Evolutionary conservation across 2,329 filamentous ascomycete species (phyloP), one percentile per base, ranked within the genome.

Genomic region (Alternaria alternata): DNA sequence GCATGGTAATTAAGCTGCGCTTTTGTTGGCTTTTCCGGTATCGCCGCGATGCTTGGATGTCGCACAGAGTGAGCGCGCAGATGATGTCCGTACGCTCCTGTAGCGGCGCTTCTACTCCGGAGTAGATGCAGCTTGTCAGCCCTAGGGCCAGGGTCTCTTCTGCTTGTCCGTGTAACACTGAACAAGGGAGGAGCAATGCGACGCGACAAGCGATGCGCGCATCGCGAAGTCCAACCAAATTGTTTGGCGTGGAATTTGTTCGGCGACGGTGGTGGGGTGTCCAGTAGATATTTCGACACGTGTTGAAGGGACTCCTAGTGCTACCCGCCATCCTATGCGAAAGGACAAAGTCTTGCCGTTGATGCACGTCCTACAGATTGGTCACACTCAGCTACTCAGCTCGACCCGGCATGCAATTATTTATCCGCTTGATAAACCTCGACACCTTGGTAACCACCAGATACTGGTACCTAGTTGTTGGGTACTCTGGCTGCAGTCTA

Each of bases 341-440:
- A 38, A 44, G 26, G 38, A 39, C 52, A 51, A 47, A 47, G 43
- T 26, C 44, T 22, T 57, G 49, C 62, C 63, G 61, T 62, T 64
- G 64, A 67, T 65, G 56, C 57, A 62, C 41, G 54, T 66, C 63
- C 64, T 64, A 69, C 67, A 70, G 65, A 46, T 62, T 63, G 54
- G 71, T 70, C 59, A 70, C 69, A 65, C 61, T 60, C 53, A 63
- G 62, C 51, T 54, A 57, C 60, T 63, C 62, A 65, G 66, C 62
- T 36, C 32, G 32, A 14, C 32, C 34, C 2, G 34, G 34, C 7
- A 38, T 30, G 28, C 28, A 30, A 11, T 30, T 64, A 56, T 64
- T 69, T 65, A 68, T 51, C 63, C 66, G 69, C 63, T 52, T 52
- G 65, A 61, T 59, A 66, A 64, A 54, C 43, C 51, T 55, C 51